These are phyloP conservation scores for Podospora comata DNA, from an alignment of 495 filamentous ascomycete genomes.

Conservation along the genomic window DNA sequence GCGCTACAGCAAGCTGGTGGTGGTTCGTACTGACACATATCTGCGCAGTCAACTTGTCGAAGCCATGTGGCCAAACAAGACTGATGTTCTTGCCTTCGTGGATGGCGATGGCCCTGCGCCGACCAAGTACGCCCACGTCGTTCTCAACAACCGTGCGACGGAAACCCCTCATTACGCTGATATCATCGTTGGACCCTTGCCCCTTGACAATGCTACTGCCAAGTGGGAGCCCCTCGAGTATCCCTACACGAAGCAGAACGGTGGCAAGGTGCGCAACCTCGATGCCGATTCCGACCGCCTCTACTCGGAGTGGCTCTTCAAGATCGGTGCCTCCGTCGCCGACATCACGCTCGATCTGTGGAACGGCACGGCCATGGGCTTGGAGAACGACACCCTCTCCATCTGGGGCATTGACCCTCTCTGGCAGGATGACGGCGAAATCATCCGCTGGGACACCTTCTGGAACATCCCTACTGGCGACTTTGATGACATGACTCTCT, in stretches of 20 bases:
- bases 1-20: neutral
- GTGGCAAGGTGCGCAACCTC: conserved; percentile 41
- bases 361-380: conserved; percentile 30
- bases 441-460: conserved; percentile 45
- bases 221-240: conserved; percentile 40
- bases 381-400: conserved; percentile 39
- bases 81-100: conserved; percentile 46
- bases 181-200: conserved; percentile 48
- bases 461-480: conserved; percentile 33
- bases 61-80: conserved; percentile 52
- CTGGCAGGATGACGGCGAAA: conserved; percentile 40
- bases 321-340: conserved; percentile 29
- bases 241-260: conserved; percentile 40
- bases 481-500: conserved; percentile 39
- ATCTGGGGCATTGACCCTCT: conserved; percentile 43
- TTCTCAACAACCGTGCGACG: conserved; percentile 40
- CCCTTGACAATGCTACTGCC: conserved; percentile 39
- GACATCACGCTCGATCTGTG: conserved; percentile 34
- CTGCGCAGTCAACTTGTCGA: conserved; percentile 39
- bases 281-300: conserved; percentile 33
- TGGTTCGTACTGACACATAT: neutral
- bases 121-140: conserved; percentile 46
- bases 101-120: conserved; percentile 38
- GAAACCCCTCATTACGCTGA: conserved; percentile 45
- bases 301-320: conserved; percentile 28